Evolutionary conservation across 225 moss, liverwort and hornwort genomes (phyloP).

Genomic region (Straminergon stramineum): DNA sequence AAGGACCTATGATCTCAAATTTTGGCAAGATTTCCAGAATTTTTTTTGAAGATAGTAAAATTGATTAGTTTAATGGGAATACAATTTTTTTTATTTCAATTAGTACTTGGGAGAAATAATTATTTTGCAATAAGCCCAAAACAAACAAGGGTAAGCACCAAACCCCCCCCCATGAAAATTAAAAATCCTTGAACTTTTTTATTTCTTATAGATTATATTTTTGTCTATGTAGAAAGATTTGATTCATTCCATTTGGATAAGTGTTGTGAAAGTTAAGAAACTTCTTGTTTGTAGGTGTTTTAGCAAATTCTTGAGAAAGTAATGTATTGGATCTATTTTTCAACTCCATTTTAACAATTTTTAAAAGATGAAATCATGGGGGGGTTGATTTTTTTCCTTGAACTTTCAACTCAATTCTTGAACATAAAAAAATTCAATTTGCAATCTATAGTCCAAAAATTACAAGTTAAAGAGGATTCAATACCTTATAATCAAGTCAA

Average conservation of each 20-base stretch:
- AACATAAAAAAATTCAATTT: background rate
- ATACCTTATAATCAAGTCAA: background rate
- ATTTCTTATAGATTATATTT: background rate
- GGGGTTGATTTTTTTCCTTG: accelerated
- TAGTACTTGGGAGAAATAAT: accelerated
- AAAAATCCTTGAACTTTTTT: no score
- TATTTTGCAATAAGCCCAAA: background rate
- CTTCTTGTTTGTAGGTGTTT: background rate
- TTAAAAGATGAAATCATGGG: background rate
- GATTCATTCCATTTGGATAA: background rate
- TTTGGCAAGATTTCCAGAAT: background rate
- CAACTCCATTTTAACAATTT: background rate
- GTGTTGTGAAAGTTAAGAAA: background rate
- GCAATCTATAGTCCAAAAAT: background rate
- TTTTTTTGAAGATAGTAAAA: background rate
- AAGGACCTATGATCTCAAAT: background rate
- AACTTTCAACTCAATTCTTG: background rate
- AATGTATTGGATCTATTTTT: background rate
- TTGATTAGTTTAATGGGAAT: background rate
- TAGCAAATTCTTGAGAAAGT: background rate
- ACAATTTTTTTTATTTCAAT: background rate
- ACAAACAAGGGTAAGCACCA: accelerated
- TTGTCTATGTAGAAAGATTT: background rate
- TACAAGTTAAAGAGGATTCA: background rate
- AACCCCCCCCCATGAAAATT: no score